Percentiles rank a stretch among this genome's conserved stretches.
Evolutionary conservation across 1,139 yeast genomes (phyloP).

Genomic region (Pichia cactophila): DNA sequence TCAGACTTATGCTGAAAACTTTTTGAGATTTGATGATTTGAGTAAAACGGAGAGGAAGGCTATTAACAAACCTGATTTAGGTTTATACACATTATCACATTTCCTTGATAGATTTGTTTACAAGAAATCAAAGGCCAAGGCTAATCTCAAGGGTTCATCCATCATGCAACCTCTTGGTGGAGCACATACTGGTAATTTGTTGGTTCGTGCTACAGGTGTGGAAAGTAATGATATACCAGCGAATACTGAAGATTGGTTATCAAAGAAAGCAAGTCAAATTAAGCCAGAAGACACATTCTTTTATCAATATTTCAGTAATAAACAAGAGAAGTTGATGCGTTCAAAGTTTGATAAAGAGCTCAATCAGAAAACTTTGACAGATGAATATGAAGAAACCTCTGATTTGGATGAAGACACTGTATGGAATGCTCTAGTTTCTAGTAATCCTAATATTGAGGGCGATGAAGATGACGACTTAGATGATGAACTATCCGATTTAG

Average conservation of each 20-base stretch:
- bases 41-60: conserved; percentile 36
- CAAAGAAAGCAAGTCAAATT: conserved; percentile 54
- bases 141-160: conserved; percentile 68
- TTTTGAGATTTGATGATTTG: conserved; percentile 35
- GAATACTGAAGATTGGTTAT: conserved; percentile 78
- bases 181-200: conserved; percentile 65
- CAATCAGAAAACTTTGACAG: conserved; percentile 28
- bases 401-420: conserved; percentile 72
- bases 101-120: conserved; percentile 94
- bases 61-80: conserved; percentile 73
- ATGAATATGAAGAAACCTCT: conserved; percentile 34
- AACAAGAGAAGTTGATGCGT: conserved; percentile 34
- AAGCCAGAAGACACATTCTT: conserved; percentile 88
- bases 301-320: conserved; percentile 74
- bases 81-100: conserved; percentile 78
- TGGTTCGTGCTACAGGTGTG: conserved; percentile 53
- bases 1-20: conserved; percentile 66
- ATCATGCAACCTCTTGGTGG: conserved; percentile 99
- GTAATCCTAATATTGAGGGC: conserved; percentile 75
- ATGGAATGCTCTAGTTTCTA: conserved; percentile 82
- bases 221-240: conserved; percentile 48
- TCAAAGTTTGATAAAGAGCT: conserved; percentile 30
- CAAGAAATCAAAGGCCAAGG: conserved; percentile 80
- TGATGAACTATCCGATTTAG: conserved; percentile 39
- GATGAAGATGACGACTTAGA: conserved; percentile 41